Conservation (phyloP, 805 yeast genomes). For the Pichia insulana region DNA sequence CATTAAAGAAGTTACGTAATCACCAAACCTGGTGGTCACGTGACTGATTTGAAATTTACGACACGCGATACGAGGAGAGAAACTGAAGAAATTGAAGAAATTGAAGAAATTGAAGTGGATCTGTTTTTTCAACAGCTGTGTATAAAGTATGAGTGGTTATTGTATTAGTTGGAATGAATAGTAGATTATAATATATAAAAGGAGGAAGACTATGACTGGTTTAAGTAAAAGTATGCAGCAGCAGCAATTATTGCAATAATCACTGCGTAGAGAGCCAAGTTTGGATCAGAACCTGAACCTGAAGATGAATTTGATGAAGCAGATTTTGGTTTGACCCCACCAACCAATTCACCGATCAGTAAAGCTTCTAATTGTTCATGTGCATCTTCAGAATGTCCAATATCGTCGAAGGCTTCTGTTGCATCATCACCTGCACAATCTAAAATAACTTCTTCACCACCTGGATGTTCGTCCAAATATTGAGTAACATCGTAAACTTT, state of each 20-base stretch:
- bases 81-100: too few species aligned
- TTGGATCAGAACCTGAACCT: slow-evolving; percentile 17
- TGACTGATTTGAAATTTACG: too few species aligned
- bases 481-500: slow-evolving; percentile 69
- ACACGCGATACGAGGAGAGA: too few species aligned
- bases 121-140: too few species aligned
- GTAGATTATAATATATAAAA: too few species aligned
- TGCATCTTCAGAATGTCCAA: slow-evolving; percentile 98
- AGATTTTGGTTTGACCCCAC: slow-evolving; percentile 33
- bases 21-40: too few species aligned
- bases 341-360: slow-evolving; percentile 70
- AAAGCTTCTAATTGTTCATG: slow-evolving; percentile 61
- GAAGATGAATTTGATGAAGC: slow-evolving; percentile 8
- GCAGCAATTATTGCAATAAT: slow-evolving; percentile 33
- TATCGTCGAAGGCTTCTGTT: slow-evolving; percentile 68
- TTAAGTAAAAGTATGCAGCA: slow-evolving; percentile 31
- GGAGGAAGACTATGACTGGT: neutral
- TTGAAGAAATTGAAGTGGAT: too few species aligned
- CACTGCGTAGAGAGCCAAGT: slow-evolving; percentile 28
- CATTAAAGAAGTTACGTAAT: too few species aligned
- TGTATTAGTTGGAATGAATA: too few species aligned
- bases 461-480: slow-evolving; percentile 73
- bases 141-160: too few species aligned
- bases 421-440: slow-evolving; percentile 78
- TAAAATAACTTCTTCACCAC: slow-evolving; percentile 60